Conservation (phyloP, 768 basidiomycete genomes). For the Mycena rebaudengoi region DNA sequence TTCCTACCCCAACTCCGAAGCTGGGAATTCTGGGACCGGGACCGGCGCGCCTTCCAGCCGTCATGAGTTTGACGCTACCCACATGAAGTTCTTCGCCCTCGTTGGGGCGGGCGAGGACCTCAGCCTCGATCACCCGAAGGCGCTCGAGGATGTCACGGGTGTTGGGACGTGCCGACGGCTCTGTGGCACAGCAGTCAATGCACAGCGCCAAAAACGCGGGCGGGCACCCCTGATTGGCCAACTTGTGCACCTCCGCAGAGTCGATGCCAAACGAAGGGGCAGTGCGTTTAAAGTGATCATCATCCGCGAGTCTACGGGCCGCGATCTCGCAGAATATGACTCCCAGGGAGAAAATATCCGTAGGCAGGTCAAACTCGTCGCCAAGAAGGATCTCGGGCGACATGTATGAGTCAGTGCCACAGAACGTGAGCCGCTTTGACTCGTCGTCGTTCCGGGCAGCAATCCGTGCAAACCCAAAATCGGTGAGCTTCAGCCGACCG, state of each 20-base stretch:
- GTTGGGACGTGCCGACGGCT: constrained; percentile 75
- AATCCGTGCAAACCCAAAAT: constrained; percentile 97
- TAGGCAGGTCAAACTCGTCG: constrained; percentile 90
- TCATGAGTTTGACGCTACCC: constrained; percentile 87
- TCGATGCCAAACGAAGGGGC: constrained; percentile 87
- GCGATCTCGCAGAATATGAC: constrained; percentile 94
- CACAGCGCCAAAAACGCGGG: constrained; percentile 78
- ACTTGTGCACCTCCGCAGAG: constrained; percentile 68
- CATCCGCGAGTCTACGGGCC: constrained; percentile 85
- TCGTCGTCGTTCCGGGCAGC: constrained; percentile 93
- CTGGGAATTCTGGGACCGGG: constrained; percentile 83
- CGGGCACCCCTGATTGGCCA: constrained; percentile 81
- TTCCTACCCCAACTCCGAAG: constrained; percentile 78
- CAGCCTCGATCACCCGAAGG: constrained; percentile 82
- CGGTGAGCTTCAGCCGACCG: constrained; percentile 96
- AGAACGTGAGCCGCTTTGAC: constrained; percentile 83
- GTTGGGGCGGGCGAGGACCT: constrained; percentile 73
- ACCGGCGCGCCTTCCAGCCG: constrained; percentile 66
- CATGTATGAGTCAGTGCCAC: constrained; percentile 96
- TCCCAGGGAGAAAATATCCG: constrained; percentile 94
- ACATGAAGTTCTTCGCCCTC: constrained; percentile 79
- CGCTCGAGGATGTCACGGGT: constrained; percentile 83
- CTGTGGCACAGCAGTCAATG: constrained; percentile 75
- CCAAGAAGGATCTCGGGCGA: constrained; percentile 94
- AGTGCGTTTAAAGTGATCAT: constrained; percentile 75